These are phyloP conservation scores for Saururus chinensis DNA, from an alignment of 164 flowering plant species.

Conservation along the genomic window DNA sequence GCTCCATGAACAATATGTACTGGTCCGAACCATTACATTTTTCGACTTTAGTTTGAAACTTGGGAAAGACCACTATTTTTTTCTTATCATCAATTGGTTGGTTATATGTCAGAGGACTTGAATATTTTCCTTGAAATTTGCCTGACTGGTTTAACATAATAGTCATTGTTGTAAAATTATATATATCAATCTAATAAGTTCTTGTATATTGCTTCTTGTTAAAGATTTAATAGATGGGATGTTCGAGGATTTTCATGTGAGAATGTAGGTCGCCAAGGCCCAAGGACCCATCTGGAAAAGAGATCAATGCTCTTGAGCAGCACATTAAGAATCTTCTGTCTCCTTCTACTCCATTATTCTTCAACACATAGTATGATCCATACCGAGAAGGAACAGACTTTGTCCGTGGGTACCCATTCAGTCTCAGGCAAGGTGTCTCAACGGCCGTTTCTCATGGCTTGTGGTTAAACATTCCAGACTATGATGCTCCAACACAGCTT, in stretches of 20 bases:
- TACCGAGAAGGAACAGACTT: conserved; percentile 73
- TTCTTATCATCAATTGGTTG: too few relatives aligned
- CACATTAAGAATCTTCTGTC: conserved; percentile 64
- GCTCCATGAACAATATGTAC: too few relatives aligned
- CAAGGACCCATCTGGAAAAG: conserved; percentile 60
- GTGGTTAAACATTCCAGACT: conserved; percentile 81
- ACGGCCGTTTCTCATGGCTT: conserved; percentile 82
- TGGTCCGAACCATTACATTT: too few relatives aligned
- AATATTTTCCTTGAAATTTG: too few relatives aligned
- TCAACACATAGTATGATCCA: conserved; percentile 82
- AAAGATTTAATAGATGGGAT: not conserved
- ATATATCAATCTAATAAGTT: too few relatives aligned
- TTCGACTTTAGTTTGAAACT: too few relatives aligned
- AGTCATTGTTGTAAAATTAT: too few relatives aligned
- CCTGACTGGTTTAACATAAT: too few relatives aligned
- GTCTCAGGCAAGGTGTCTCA: conserved; percentile 70
- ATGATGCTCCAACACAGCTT: conserved; percentile 85
- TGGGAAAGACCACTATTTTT: too few relatives aligned
- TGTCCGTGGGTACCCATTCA: conserved; percentile 85
- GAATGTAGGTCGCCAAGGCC: conserved; percentile 69
- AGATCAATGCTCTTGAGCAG: conserved; percentile 73
- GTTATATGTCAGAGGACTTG: too few relatives aligned
- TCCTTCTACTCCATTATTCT: conserved; percentile 78
- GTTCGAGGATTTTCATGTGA: not conserved
- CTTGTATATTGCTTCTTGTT: too few relatives aligned